These are phyloP conservation scores for Nakazawaea ishiwadae DNA, from an alignment of 805 yeast genomes.

Conservation along the genomic window DNA sequence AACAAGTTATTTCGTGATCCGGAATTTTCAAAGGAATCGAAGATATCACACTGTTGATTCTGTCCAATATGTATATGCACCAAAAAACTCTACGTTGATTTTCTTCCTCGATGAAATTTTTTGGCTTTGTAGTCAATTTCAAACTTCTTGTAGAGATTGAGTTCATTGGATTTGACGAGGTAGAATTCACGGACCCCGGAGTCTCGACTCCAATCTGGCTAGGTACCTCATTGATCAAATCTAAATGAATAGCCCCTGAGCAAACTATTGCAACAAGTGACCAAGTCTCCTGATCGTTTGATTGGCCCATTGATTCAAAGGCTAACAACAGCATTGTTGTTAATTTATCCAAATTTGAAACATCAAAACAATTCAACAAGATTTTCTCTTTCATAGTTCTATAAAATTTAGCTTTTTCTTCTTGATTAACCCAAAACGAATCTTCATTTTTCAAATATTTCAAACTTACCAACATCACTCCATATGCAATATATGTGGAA, in stretches of 20 bases:
- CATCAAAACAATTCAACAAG: slow-evolving; percentile 17
- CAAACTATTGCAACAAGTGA: slow-evolving; percentile 18
- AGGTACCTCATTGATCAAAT: slow-evolving; percentile 14
- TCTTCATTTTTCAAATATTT: slow-evolving; percentile 13
- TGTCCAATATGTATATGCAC: slow-evolving; percentile 32
- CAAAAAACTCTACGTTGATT: slow-evolving; percentile 28
- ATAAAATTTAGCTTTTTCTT: slow-evolving; percentile 8
- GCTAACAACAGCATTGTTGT: slow-evolving; percentile 21
- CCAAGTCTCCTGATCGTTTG: slow-evolving; percentile 22
- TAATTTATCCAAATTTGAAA: slow-evolving; percentile 19
- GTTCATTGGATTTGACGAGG: slow-evolving; percentile 1
- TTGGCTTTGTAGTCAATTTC: slow-evolving; percentile 18
- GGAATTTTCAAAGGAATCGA: slow-evolving; percentile 25
- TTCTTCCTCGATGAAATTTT: slow-evolving; percentile 34
- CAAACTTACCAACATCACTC: slow-evolving; percentile 17
- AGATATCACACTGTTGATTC: slow-evolving; percentile 31
- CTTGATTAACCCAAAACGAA: not conserved
- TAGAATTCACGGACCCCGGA: slow-evolving; percentile 9
- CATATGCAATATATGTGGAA: slow-evolving; percentile 9
- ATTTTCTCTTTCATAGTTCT: slow-evolving; percentile 16
- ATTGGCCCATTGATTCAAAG: slow-evolving; percentile 19
- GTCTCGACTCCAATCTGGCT: slow-evolving; percentile 3
- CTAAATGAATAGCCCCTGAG: slow-evolving; percentile 20
- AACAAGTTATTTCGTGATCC: slow-evolving; percentile 15
- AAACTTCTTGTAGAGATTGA: slow-evolving; percentile 18